Evolutionary conservation across 2,329 filamentous ascomycete species (phyloP).

Genomic region (Sphaerulina vaccinii): DNA sequence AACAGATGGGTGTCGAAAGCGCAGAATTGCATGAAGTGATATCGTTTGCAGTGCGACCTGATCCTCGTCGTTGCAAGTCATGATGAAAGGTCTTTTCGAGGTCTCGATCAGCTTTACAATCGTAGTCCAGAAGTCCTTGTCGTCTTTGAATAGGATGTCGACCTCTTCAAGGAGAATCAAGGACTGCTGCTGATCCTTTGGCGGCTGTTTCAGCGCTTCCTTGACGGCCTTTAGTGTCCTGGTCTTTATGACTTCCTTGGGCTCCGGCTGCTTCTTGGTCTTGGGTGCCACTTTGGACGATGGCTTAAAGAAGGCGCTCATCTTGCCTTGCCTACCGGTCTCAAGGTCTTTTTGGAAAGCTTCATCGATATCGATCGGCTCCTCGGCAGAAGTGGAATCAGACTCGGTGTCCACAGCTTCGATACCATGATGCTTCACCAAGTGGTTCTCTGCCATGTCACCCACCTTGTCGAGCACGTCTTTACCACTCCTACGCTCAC

Average conservation of each 20-base stretch:
- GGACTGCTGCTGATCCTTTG: conserved; percentile 75
- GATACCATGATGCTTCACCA: conserved; percentile 61
- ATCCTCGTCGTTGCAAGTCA: conserved; percentile 93
- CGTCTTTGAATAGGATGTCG: conserved; percentile 90
- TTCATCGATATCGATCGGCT: conserved; percentile 41
- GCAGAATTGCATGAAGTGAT: conserved; percentile 81
- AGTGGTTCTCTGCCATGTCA: conserved; percentile 94
- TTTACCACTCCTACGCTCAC: conserved; percentile 78
- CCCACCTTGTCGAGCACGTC: conserved; percentile 90
- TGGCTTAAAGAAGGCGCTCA: conserved; percentile 75
- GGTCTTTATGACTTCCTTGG: conserved; percentile 32
- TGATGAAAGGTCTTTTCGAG: conserved; percentile 87
- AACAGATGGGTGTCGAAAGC: conserved; percentile 65
- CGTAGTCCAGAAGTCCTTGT: conserved; percentile 90
- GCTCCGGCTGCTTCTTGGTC: conserved; percentile 29
- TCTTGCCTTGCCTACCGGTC: conserved; percentile 71
- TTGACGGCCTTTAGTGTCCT: conserved; percentile 29
- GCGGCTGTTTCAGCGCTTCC: conserved; percentile 39
- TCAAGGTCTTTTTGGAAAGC: conserved; percentile 59
- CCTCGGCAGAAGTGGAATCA: conserved; percentile 34
- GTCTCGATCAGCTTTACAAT: conserved; percentile 73
- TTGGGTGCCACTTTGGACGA: conserved; percentile 40
- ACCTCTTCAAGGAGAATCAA: conserved; percentile 92
- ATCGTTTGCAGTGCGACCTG: conserved; percentile 72
- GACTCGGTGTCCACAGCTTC: conserved; percentile 28